Evolutionary conservation across 2,329 filamentous ascomycete species (phyloP).

Genomic region (Aciculosporium take): DNA sequence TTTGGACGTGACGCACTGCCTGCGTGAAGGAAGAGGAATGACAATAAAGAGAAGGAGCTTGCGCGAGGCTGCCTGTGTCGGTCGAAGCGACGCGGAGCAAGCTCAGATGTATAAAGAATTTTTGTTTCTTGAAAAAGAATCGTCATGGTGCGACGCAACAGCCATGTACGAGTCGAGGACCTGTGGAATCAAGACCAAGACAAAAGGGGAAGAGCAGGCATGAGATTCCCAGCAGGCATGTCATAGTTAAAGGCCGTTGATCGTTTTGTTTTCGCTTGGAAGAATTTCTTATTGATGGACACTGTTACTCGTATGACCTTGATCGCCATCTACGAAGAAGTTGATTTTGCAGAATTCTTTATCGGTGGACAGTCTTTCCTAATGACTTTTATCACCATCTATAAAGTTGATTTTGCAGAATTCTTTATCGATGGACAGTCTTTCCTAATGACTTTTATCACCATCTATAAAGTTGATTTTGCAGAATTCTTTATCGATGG

Average conservation of each 20-base stretch:
- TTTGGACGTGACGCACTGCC: background rate
- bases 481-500: too few species aligned
- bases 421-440: too few species aligned
- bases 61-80: background rate
- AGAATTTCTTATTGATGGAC: background rate
- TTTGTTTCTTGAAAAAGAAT: too few species aligned
- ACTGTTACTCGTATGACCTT: background rate
- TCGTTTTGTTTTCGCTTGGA: background rate
- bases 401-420: too few species aligned
- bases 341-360: too few species aligned
- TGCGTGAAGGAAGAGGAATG: background rate
- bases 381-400: too few species aligned
- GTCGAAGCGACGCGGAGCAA: background rate
- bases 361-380: too few species aligned
- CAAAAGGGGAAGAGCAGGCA: background rate
- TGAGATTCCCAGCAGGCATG: background rate
- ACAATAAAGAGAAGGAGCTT: background rate
- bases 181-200: background rate
- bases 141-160: background rate
- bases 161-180: slow-evolving; percentile 1
- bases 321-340: background rate
- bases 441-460: too few species aligned
- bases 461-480: too few species aligned
- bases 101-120: background rate
- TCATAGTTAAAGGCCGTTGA: slow-evolving; percentile 1